Conservation (phyloP, 2,329 filamentous ascomycete species). For the Ophiostoma perfectum region DNA sequence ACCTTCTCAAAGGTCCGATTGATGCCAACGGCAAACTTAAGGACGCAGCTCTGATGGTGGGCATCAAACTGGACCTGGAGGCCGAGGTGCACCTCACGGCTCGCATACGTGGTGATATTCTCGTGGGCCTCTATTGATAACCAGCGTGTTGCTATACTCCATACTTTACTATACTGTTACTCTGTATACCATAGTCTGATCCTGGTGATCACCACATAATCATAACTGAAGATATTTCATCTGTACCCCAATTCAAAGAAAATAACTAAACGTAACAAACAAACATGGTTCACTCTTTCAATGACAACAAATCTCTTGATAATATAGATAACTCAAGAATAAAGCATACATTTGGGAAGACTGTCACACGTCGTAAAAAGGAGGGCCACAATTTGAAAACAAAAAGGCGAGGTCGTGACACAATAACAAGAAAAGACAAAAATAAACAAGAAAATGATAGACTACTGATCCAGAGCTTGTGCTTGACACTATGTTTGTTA, state of each 20-base stretch:
- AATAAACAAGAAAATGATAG: not conserved
- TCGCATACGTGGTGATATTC: constrained; percentile 55
- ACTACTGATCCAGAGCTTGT: constrained; percentile 24
- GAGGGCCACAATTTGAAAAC: no score
- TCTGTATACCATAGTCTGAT: not conserved
- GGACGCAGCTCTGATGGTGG: constrained; percentile 52
- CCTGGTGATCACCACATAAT: constrained; percentile 9
- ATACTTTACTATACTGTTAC: not conserved
- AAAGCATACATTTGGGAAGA: no score
- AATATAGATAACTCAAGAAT: no score
- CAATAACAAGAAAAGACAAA: not conserved
- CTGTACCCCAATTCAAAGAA: no score
- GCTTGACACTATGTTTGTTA: constrained; percentile 22
- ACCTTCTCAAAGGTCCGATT: constrained; percentile 52
- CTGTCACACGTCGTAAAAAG: no score
- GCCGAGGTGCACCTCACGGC: constrained; percentile 59
- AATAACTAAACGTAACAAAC: no score
- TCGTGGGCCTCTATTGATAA: constrained; percentile 50
- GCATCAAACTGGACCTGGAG: constrained; percentile 59
- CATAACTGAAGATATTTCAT: not conserved
- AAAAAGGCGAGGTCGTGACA: no score
- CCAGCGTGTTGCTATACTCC: not conserved
- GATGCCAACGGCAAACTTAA: constrained; percentile 55
- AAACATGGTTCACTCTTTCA: no score
- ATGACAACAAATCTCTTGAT: no score